Evolutionary conservation across 192 early-diverging fungal species (phyloP).

Genomic region (Kickxella alabastrina): DNA sequence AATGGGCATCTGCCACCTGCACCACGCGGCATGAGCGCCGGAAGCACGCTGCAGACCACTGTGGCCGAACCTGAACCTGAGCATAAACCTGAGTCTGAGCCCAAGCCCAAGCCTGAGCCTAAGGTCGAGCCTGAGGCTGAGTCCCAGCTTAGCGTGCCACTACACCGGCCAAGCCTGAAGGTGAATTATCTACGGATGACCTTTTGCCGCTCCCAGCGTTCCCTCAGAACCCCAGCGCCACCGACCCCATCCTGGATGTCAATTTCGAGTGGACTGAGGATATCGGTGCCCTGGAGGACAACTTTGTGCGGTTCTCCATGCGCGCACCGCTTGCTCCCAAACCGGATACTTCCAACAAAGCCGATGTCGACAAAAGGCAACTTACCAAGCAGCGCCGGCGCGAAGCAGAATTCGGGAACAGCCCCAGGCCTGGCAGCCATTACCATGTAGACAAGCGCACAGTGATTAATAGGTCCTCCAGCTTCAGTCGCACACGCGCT

Average conservation of each 20-base stretch:
- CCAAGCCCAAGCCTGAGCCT: too few species aligned
- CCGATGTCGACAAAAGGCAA: neutral
- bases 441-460: neutral
- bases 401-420: neutral
- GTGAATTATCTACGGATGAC: neutral
- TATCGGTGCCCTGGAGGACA: conserved; percentile 34
- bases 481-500: conserved; percentile 15
- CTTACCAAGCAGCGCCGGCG: neutral
- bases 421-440: neutral
- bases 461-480: conserved; percentile 12
- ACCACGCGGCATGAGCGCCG: conserved; percentile 1
- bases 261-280: conserved; percentile 47
- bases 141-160: conserved; percentile 5
- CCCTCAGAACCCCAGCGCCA: neutral
- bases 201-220: neutral
- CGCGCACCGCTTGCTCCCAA: conserved; percentile 16
- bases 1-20: neutral
- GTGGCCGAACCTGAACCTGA: neutral
- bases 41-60: neutral
- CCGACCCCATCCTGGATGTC: conserved; percentile 14
- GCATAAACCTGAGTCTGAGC: too few species aligned
- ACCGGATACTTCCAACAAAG: neutral
- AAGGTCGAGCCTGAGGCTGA: too few species aligned
- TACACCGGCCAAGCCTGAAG: conserved; percentile 5
- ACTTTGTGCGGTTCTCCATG: conserved; percentile 46